A percentile compares a stretch with the other conserved stretches of the same genome.
These are phyloP conservation scores for Nicotiana paniculata DNA, from an alignment of 257 asterid species.

Conservation along the genomic window DNA sequence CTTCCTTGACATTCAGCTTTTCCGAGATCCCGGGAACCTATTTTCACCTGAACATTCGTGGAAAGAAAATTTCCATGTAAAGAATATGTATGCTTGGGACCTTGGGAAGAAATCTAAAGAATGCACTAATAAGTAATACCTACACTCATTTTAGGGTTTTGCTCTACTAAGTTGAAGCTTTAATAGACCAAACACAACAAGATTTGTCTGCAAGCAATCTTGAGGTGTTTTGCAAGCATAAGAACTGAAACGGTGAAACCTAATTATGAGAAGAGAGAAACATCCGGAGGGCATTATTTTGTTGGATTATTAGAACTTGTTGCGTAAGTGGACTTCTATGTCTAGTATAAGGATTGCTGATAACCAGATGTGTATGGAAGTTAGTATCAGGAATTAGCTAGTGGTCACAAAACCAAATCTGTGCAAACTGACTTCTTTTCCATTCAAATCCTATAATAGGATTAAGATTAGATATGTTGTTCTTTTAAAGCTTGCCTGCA, in stretches of 20 bases:
- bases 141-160: background rate
- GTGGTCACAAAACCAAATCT: background rate
- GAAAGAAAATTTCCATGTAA: background rate
- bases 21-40: background rate
- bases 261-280: background rate
- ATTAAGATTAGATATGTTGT: background rate
- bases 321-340: background rate
- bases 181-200: background rate
- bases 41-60: background rate
- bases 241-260: background rate
- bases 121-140: background rate
- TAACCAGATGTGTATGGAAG: background rate
- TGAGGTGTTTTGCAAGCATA: background rate
- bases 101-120: background rate
- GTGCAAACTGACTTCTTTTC: background rate
- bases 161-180: background rate
- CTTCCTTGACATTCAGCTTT: background rate
- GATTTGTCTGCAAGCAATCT: background rate
- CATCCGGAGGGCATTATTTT: background rate
- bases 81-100: background rate
- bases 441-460: background rate
- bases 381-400: background rate
- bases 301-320: background rate
- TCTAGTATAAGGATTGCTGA: background rate
- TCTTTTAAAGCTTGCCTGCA: background rate